Base-by-base conservation (phyloP, 495 filamentous ascomycete species). In the Aspergillus cristatus region DNA sequence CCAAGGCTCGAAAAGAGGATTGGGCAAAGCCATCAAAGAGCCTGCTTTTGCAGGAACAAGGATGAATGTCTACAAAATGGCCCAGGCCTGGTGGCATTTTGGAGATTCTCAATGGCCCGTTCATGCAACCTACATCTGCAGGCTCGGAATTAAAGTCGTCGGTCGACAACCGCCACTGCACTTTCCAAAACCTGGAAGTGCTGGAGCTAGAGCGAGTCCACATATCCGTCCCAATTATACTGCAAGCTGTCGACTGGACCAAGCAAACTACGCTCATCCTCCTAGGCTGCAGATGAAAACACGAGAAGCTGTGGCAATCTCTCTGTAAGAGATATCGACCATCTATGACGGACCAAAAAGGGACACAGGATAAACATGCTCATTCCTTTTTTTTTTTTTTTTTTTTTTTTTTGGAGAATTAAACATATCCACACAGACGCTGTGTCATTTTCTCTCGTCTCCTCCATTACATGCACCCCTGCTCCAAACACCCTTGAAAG, bases 401-500 rank as follows among this genome's bases (percentile, higher is more conserved):
- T n/a, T n/a, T n/a, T n/a, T n/a, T n/a, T n/a, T n/a, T n/a, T n/a
- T n/a, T n/a, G n/a, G n/a, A 5, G 78, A 75, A 0, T 62, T 97
- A 32, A 90, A 82, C 74, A 82, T 43, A 71, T 97, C 10, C 85
- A 93, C 43, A 93, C 84, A 0, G 85, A 95, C 53, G 66, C 66
- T 8, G 83, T 89, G n/a, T 87, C 86, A 0, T 61, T 75, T 14
- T 71, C 79, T 15, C 60, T 97, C n/a, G 76, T 95, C 28, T 66
- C 71, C 6, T 94, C 95, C 49, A 72, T 95, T 35, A 86, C 82
- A 40, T 85, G 94, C 43, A 80, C 86, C 0, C 72, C 95, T 18
- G 82, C 80, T 17, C 90, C 90, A 1, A 84, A 97, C 54, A 82
- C 77, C 2, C 63, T 97, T 7, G 84, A 97, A 58, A 79, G 82